Evolutionary conservation across 345 rosid species (phyloP), one percentile per base, ranked within the genome.

Genomic region (Rubroshorea leprosula): DNA sequence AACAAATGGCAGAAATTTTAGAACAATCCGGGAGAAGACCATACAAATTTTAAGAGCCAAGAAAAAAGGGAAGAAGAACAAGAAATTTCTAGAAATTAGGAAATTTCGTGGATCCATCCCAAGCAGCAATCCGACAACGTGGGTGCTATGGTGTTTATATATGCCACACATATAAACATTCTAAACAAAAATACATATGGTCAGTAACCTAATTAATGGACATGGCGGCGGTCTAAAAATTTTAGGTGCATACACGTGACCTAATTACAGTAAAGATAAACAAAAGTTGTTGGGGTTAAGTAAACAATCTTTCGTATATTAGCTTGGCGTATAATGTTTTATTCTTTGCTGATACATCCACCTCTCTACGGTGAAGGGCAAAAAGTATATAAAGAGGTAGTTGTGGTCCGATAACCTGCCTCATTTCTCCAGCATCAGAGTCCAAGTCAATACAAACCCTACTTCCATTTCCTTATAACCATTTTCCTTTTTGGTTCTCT

Each of bases 341-440:
- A 63, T 76, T 60, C 71, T 77, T 61, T 55, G 70, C 49, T 39
- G 77, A 72, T 60, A 63, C 62, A 69, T 70, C 76, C 46, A 72
- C 80, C 63, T 25, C 23, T 44, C 25, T 39, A 23, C 41, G 12
- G 7, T 2, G 31, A 21, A 35, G 41, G 41, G 12, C 41, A 62
- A 54, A 41, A 58, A 31, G 31, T 38, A 60, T 57, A 63, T 38
- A 56, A 49, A 27, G 31, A 23, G 68, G 85, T 83, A 22, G 94
- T 80, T 86, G 89, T 56, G 72, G 71, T 65, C 84, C 45, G 97
- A 80, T 84, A 64, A 89, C 53, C 96, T 55, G 84, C 84, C 82
- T 38, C 21, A 54, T 67, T 38, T 60, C 63, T 39, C 4, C 73
- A 67, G n/a, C n/a, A n/a, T 65, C 63, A 60, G 66, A 72, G 56